These are phyloP conservation scores for Trichoderma koningiopsis DNA, from an alignment of 2,329 filamentous ascomycete genomes.

Conservation along the genomic window DNA sequence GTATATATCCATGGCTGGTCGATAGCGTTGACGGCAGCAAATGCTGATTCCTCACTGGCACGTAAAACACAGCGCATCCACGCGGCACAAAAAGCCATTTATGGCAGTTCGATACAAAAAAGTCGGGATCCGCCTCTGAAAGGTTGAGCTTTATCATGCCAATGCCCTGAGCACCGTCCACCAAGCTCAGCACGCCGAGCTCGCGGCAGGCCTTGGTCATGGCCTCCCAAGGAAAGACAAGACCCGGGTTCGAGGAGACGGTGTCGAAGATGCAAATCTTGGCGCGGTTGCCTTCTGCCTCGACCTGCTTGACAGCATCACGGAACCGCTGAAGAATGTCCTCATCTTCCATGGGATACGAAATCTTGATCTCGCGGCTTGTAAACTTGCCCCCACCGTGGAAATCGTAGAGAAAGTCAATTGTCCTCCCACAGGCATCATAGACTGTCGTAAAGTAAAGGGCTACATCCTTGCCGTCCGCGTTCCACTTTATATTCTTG, in stretches of 20 bases:
- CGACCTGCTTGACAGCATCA: slow-evolving; percentile 55
- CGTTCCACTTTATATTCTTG: slow-evolving; percentile 35
- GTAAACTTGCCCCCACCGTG: slow-evolving; percentile 48
- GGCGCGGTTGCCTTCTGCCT: slow-evolving; percentile 60
- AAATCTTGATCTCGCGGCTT: slow-evolving; percentile 59
- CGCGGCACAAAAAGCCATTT: slow-evolving; percentile 88
- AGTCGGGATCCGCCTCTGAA: slow-evolving; percentile 70
- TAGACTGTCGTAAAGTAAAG: slow-evolving; percentile 80
- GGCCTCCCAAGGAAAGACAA: slow-evolving; percentile 75
- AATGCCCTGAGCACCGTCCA: slow-evolving; percentile 85
- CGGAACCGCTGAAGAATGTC: slow-evolving; percentile 65
- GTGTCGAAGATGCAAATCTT: slow-evolving; percentile 74
- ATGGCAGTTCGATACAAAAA: slow-evolving; percentile 84
- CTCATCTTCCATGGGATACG: slow-evolving; percentile 71
- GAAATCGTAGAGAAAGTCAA: slow-evolving; percentile 27
- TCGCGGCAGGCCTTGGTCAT: slow-evolving; percentile 66
- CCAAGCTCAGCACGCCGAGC: slow-evolving; percentile 67
- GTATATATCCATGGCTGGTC: slow-evolving; percentile 76
- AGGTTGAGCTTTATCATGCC: slow-evolving; percentile 78
- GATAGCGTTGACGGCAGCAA: slow-evolving; percentile 74
- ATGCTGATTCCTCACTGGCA: slow-evolving; percentile 73
- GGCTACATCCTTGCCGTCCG: slow-evolving; percentile 75
- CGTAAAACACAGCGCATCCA: slow-evolving; percentile 78
- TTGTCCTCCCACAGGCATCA: slow-evolving; percentile 71
- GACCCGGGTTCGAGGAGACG: slow-evolving; percentile 75